These are phyloP conservation scores for Wickerhamomyces alni DNA, from an alignment of 805 yeast species.

Conservation along the genomic window DNA sequence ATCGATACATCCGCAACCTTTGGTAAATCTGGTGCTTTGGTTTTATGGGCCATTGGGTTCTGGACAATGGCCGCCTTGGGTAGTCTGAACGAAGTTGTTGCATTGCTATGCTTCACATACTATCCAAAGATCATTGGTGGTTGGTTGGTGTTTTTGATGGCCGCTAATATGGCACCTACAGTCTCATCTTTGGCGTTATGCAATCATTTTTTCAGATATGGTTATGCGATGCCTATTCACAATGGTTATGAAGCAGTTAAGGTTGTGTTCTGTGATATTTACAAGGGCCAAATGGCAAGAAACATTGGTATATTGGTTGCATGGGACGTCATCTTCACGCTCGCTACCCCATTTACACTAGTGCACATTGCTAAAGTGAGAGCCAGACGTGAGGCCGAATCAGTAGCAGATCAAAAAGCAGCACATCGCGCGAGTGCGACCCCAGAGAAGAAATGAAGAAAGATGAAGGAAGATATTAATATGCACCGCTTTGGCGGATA, in stretches of 20 bases:
- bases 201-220: constrained; percentile 33
- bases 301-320: constrained; percentile 47
- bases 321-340: constrained; percentile 44
- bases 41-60: constrained; percentile 56
- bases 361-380: constrained; percentile 1
- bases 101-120: constrained; percentile 39
- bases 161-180: constrained; percentile 54
- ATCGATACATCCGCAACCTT: constrained; percentile 44
- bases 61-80: constrained; percentile 67
- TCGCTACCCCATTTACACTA: constrained; percentile 30
- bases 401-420: too few relatives aligned
- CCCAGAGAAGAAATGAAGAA: too few relatives aligned
- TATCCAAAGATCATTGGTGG: constrained; percentile 63
- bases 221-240: constrained; percentile 59
- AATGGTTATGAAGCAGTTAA: constrained; percentile 50
- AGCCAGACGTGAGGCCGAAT: constrained; percentile 1
- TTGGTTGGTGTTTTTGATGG: constrained; percentile 63
- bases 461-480: too few relatives aligned
- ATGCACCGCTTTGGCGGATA: too few relatives aligned
- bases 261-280: constrained; percentile 47
- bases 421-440: too few relatives aligned
- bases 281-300: constrained; percentile 47
- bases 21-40: constrained; percentile 60
- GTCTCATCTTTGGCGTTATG: constrained; percentile 44
- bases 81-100: constrained; percentile 55